phyloP scores from a whole-genome alignment of 495 filamentous ascomycete genomes.

The Penicillium malachiteum region DNA sequence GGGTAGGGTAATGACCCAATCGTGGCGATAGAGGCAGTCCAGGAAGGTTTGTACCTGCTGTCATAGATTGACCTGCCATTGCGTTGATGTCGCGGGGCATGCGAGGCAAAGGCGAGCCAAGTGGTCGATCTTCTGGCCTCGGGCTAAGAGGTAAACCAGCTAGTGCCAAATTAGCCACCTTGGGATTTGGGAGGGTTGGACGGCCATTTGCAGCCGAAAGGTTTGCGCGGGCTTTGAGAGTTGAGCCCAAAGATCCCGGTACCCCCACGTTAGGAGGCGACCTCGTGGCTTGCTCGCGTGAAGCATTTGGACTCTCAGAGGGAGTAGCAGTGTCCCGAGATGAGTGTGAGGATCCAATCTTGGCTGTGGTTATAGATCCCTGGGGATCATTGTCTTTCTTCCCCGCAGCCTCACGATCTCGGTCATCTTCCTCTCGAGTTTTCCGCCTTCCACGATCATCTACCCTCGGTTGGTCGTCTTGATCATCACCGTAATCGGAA shows the following conservation, averaged over 20 bases:
- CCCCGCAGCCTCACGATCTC: conserved; percentile 66
- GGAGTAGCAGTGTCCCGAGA: conserved; percentile 13
- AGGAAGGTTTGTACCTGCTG: conserved; percentile 16
- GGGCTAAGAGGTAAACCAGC: conserved; percentile 86
- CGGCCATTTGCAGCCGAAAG: conserved; percentile 26
- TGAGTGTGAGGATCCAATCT: conserved; percentile 4
- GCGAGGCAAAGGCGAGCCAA: conserved; percentile 70
- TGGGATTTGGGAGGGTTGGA: conserved; percentile 53
- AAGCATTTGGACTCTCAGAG: conserved; percentile 18
- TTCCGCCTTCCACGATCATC: conserved; percentile 72
- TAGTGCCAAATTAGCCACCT: conserved; percentile 52
- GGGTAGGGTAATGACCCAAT: conserved; percentile 63
- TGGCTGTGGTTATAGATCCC: conserved; percentile 61
- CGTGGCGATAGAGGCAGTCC: conserved; percentile 71
- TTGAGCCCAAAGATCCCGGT: conserved; percentile 35
- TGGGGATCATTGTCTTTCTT: conserved; percentile 64
- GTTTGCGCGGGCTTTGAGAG: conserved; percentile 33
- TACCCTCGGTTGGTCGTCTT: conserved; percentile 57
- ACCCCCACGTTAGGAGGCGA: conserved; percentile 28
- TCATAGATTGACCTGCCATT: conserved; percentile 50
- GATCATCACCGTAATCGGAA: conserved; percentile 83
- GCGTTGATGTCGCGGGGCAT: conserved; percentile 53
- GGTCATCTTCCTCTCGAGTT: conserved; percentile 86
- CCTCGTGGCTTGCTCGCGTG: conserved; percentile 26
- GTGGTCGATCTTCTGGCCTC: conserved; percentile 71